phyloP scores from a whole-genome alignment of 2,329 filamentous ascomycete species.

The Xylaria multiplex region DNA sequence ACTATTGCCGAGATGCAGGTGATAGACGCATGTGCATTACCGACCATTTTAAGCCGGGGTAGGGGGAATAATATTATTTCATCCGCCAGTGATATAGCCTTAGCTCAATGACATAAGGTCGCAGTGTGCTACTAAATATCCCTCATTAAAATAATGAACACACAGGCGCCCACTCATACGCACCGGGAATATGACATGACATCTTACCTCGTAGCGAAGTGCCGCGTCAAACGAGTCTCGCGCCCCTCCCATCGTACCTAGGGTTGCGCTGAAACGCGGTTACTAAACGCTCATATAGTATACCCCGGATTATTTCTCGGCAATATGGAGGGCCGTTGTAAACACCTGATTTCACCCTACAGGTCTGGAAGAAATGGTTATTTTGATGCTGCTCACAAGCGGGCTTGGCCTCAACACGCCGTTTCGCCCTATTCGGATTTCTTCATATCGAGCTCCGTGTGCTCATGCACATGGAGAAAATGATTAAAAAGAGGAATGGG shows the following conservation, averaged over 20 bases:
- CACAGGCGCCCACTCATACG: background rate
- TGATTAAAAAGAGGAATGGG: conserved; percentile 7
- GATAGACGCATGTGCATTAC: conserved; percentile 32
- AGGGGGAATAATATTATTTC: conserved; percentile 31
- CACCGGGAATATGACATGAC: background rate
- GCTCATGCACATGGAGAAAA: conserved; percentile 8
- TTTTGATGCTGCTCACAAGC: conserved; percentile 22
- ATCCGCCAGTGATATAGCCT: conserved; percentile 23
- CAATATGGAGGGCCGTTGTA: conserved; percentile 23
- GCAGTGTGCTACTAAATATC: conserved; percentile 1
- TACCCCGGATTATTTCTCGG: conserved; percentile 27
- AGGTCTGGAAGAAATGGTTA: conserved; percentile 36
- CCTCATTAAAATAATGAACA: conserved; percentile 11
- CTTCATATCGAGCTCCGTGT: conserved; percentile 11
- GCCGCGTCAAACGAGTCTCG: conserved; percentile 26
- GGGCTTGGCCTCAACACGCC: conserved; percentile 28
- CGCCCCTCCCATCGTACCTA: conserved; percentile 16
- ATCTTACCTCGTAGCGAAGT: conserved; percentile 13
- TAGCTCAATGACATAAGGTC: conserved; percentile 4
- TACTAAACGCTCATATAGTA: conserved; percentile 29
- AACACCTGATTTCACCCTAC: conserved; percentile 31
- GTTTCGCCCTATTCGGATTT: conserved; percentile 25
- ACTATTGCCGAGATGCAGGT: conserved; percentile 35
- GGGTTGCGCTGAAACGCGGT: conserved; percentile 23
- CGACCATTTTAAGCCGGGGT: conserved; percentile 34